Percentiles rank a stretch among this genome's conserved stretches.
Evolutionary conservation across 2,329 filamentous ascomycete genomes (phyloP).

Genomic region (Epichloe hybrida): DNA sequence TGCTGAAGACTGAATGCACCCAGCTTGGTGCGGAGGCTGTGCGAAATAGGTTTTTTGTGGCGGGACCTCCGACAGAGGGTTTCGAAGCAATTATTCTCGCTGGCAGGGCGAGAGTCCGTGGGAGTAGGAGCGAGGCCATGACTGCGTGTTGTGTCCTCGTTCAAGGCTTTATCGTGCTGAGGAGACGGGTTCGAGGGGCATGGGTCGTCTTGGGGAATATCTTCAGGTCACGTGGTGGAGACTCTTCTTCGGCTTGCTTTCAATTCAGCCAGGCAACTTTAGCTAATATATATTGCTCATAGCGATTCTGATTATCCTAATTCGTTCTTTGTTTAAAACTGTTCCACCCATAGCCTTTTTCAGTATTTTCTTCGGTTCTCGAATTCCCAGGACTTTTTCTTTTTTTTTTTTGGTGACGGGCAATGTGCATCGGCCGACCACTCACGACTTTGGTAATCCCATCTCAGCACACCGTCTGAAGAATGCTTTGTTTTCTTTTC

Average conservation of each 20-base stretch:
- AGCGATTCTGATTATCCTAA: background rate
- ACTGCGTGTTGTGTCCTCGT: background rate
- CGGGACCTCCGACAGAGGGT: constrained; percentile 10
- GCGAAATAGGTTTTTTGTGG: background rate
- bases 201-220: background rate
- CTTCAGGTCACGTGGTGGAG: constrained; percentile 13
- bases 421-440: no score
- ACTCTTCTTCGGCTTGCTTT: background rate
- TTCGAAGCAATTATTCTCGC: constrained; percentile 14
- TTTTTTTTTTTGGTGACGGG: no score
- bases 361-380: no score
- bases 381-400: no score
- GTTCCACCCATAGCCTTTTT: no score
- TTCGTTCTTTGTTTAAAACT: no score
- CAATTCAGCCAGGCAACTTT: background rate
- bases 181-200: background rate
- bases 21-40: constrained; percentile 2
- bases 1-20: constrained; percentile 10
- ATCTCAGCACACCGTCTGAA: background rate
- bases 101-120: constrained; percentile 21
- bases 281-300: background rate
- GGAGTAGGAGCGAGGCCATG: constrained; percentile 23
- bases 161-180: background rate
- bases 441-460: no score
- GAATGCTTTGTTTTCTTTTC: background rate